These are phyloP conservation scores for Neonectria ditissima DNA, from an alignment of 2,329 filamentous ascomycete species.

Conservation along the genomic window DNA sequence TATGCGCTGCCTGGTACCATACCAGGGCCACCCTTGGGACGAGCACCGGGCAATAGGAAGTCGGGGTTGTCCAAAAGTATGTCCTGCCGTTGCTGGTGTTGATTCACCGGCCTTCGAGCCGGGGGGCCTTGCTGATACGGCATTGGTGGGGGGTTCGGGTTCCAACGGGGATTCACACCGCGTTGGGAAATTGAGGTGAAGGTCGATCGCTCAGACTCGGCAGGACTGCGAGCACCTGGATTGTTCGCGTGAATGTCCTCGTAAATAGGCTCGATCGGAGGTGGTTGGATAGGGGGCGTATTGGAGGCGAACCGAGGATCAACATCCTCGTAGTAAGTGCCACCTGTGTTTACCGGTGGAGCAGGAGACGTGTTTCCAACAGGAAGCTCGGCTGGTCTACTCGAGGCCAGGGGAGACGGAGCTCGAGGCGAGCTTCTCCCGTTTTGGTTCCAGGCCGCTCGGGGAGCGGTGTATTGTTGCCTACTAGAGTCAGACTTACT, in stretches of 20 bases:
- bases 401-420: constrained; percentile 58
- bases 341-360: constrained; percentile 44
- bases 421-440: constrained; percentile 58
- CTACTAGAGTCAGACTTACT: constrained; percentile 41
- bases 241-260: constrained; percentile 70
- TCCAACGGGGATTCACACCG: constrained; percentile 89
- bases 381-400: constrained; percentile 52
- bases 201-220: constrained; percentile 81
- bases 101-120: constrained; percentile 59
- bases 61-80: constrained; percentile 87
- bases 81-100: constrained; percentile 74
- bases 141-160: constrained; percentile 63
- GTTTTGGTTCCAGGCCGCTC: constrained; percentile 66
- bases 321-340: constrained; percentile 90
- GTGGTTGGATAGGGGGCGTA: constrained; percentile 46
- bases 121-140: constrained; percentile 57
- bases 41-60: constrained; percentile 75
- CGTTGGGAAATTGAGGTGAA: constrained; percentile 94
- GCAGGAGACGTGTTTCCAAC: constrained; percentile 51
- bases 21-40: constrained; percentile 52
- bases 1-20: constrained; percentile 68
- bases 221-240: constrained; percentile 73
- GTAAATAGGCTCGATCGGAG: constrained; percentile 59
- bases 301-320: constrained; percentile 83
- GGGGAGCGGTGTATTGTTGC: constrained; percentile 66